Conservation (phyloP, 768 basidiomycete species). For the Galerina sulciceps region DNA sequence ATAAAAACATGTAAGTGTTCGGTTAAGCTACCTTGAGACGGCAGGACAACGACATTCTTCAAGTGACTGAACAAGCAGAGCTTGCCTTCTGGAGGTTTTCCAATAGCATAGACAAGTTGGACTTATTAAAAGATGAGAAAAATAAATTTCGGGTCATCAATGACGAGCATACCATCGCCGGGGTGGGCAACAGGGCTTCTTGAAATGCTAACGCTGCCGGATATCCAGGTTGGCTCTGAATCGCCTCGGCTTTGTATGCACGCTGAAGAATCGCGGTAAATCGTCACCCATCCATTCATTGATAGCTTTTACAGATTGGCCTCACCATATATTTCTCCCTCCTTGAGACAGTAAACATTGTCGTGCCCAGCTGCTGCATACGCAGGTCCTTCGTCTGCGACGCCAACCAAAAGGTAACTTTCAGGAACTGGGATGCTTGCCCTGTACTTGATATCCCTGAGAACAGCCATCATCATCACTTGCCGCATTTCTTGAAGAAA, state of each 20-base stretch:
- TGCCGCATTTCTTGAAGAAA: conserved; percentile 64
- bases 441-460: conserved; percentile 75
- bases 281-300: too few relatives aligned
- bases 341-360: conserved; percentile 57
- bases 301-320: background rate
- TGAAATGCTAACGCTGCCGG: conserved; percentile 66
- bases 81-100: conserved; percentile 61
- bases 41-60: conserved; percentile 75
- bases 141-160: too few relatives aligned
- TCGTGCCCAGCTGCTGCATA: conserved; percentile 52
- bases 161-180: conserved; percentile 60
- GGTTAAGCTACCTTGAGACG: conserved; percentile 51
- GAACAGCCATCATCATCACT: conserved; percentile 63
- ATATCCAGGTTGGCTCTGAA: conserved; percentile 53
- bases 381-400: conserved; percentile 82
- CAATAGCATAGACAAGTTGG: conserved; percentile 73
- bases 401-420: conserved; percentile 74
- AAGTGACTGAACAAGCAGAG: conserved; percentile 62
- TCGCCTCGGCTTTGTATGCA: conserved; percentile 60
- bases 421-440: conserved; percentile 76
- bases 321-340: conserved; percentile 72
- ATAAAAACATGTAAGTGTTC: too few relatives aligned
- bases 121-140: conserved; percentile 38
- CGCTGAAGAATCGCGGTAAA: conserved; percentile 35
- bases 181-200: conserved; percentile 80